Base-by-base conservation (phyloP, 2,329 filamentous ascomycete species). In the Fusarium nodosum region DNA sequence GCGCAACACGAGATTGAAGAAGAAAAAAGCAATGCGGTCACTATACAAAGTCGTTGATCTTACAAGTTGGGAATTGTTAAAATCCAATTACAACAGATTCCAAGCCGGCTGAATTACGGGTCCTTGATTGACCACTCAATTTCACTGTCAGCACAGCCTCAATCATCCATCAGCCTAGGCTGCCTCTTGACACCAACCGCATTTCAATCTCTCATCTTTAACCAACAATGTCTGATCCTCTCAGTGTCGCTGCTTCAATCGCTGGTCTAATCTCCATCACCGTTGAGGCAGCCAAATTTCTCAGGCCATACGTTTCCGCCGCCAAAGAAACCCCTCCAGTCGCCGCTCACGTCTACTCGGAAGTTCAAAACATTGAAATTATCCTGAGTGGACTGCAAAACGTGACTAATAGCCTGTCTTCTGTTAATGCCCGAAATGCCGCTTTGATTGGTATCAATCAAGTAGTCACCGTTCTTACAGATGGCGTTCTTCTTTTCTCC, bases 211-310 rank as follows among this genome's bases (percentile, higher is more conserved):
- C 9, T 16, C 41, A 26, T 42, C 41, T 18, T 42, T 15, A 18
- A 26, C 7, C 9, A 18, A 16, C 1, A 11, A 42, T 42, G 41
- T 22, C 41, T 0, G 66, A 69, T 15, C 67, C 58, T 3, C 4
- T 69, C 7, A 66, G 62, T 7, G 31, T 69, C 11, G 57, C 62
- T 7, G 66, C 56, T 13, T 69, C 58, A 0, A 66, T 69, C 2
- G 54, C 62, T 2, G 66, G 57, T 1, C 54, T 69, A 0, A 36
- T 64, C 0, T 63, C 57, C 3, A 52, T 51, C 2, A 47, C 45
- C 0, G 62, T 41, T 1, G 46, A 66, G 5, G 38, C 60, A 0
- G 53, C 26, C 22, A 65, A 56, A 8, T 45, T 65, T 2, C 50
- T 68, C 0, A 48, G 50, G 0, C 68, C 64, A 0, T 71, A 70